These are phyloP conservation scores for Salicornia ramosissima DNA, from an alignment of 148 eudicot species.

Conservation along the genomic window DNA sequence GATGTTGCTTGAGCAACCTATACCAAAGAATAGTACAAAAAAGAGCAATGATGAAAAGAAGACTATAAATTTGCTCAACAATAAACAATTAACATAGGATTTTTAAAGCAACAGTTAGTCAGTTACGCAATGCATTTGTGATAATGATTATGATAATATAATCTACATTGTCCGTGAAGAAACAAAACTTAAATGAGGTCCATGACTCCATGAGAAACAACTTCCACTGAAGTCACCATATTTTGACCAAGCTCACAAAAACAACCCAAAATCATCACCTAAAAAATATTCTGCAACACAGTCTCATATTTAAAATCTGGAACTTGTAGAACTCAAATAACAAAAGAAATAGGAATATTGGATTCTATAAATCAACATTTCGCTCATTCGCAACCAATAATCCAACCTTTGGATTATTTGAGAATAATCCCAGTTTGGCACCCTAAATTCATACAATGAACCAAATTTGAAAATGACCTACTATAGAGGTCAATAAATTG, in stretches of 20 bases:
- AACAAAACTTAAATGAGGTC: not conserved
- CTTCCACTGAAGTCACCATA: not conserved
- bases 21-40: constrained; percentile 5
- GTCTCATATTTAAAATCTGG: too few relatives aligned
- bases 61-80: not conserved
- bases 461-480: too few relatives aligned
- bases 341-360: too few relatives aligned
- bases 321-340: too few relatives aligned
- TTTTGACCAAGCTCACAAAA: not conserved
- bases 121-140: not conserved
- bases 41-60: not conserved
- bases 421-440: too few relatives aligned
- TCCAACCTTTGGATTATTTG: too few relatives aligned
- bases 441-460: too few relatives aligned
- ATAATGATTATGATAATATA: not conserved
- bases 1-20: constrained; percentile 98
- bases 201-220: not conserved
- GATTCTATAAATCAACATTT: too few relatives aligned
- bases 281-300: too few relatives aligned
- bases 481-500: too few relatives aligned
- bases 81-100: constrained; percentile 7
- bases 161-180: not conserved
- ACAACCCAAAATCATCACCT: not conserved
- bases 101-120: not conserved
- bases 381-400: too few relatives aligned